Evolutionary conservation across 768 basidiomycete species (phyloP).

Genomic region (Paxillus involutus): DNA sequence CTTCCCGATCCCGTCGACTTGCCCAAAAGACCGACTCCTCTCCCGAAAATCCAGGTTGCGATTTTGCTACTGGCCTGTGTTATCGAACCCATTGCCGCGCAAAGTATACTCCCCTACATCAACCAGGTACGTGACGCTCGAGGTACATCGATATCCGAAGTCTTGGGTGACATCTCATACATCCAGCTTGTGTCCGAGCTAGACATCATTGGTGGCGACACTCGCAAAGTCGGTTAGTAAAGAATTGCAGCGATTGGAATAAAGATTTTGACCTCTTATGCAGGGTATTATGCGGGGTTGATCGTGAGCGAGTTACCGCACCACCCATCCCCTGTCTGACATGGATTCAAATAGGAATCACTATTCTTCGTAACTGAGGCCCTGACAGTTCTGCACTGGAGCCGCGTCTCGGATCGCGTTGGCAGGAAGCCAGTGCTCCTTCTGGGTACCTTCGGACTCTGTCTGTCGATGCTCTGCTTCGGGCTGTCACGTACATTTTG

Average conservation of each 20-base stretch:
- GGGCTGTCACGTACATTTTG: conserved; percentile 68
- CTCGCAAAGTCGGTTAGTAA: conserved; percentile 40
- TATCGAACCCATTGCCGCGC: background rate
- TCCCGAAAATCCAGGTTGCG: background rate
- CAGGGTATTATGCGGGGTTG: conserved; percentile 69
- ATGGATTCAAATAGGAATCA: conserved; percentile 53
- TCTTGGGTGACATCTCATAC: background rate
- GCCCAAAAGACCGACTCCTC: background rate
- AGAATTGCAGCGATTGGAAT: conserved; percentile 11
- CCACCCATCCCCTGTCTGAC: background rate
- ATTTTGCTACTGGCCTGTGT: background rate
- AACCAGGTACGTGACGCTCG: background rate
- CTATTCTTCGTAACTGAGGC: conserved; percentile 77
- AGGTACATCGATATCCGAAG: background rate
- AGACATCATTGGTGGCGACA: conserved; percentile 25
- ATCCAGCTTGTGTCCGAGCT: conserved; percentile 27
- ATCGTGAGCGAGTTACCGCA: conserved; percentile 43
- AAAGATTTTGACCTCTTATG: background rate
- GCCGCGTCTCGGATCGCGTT: conserved; percentile 63
- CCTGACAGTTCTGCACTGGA: conserved; percentile 70
- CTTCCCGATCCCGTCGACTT: too few relatives aligned
- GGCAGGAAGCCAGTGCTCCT: conserved; percentile 77
- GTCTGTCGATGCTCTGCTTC: conserved; percentile 67
- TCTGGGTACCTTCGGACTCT: conserved; percentile 58
- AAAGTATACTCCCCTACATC: background rate